Conservation (phyloP, 345 rosid species). For the Eucalyptus microcorys region DNA sequence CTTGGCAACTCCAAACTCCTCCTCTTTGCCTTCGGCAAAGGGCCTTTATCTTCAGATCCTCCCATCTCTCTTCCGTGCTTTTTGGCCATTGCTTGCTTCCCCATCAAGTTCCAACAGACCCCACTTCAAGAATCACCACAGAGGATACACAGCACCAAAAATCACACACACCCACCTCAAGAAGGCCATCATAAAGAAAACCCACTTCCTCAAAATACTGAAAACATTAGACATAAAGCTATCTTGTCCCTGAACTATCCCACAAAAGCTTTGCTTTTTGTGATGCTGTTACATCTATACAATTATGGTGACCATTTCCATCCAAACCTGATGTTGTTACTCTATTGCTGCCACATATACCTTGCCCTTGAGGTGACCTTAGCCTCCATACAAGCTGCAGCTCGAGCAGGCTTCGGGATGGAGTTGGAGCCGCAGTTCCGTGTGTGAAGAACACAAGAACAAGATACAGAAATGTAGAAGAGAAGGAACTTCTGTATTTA, state of each 20-base stretch:
- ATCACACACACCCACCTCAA: not conserved
- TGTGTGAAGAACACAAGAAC: too few species aligned
- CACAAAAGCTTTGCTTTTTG: not conserved
- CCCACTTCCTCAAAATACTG: not conserved
- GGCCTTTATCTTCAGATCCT: constrained; percentile 11
- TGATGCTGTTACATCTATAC: not conserved
- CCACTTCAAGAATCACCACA: not conserved
- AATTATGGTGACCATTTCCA: not conserved
- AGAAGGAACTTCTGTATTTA: too few species aligned
- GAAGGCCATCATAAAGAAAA: not conserved
- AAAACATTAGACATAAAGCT: not conserved
- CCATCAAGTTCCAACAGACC: constrained; percentile 1
- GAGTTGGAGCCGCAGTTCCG: constrained; percentile 23
- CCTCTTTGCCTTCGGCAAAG: constrained; percentile 11
- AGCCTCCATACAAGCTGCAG: not conserved
- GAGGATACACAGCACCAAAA: not conserved
- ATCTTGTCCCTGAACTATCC: constrained; percentile 1
- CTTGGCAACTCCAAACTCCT: constrained; percentile 23
- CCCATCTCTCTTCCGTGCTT: not conserved
- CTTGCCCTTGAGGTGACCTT: not conserved
- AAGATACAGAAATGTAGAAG: too few species aligned
- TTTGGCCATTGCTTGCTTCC: constrained; percentile 4
- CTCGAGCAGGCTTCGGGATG: not conserved
- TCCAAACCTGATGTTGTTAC: not conserved
- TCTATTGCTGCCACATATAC: constrained; percentile 8